Conservation (phyloP, 2,329 filamentous ascomycete species). For the Verruconis gallopava region DNA sequence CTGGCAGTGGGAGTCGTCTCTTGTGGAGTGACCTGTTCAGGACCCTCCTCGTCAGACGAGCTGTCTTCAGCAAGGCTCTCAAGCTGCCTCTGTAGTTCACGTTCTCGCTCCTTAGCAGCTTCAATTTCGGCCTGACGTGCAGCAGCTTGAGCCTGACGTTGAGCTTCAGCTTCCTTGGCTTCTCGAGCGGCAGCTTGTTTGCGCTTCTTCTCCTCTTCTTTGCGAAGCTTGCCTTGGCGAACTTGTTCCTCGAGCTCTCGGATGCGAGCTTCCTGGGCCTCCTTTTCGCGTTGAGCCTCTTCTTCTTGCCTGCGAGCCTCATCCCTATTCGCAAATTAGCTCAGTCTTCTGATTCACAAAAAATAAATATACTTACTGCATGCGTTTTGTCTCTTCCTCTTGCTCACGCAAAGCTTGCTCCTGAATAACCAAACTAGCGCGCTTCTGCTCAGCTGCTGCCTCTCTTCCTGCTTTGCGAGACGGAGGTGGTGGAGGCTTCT, state of each 20-base stretch:
- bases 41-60: conserved; percentile 68
- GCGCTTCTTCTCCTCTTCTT: conserved; percentile 86
- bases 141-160: conserved; percentile 42
- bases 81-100: conserved; percentile 77
- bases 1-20: conserved; percentile 46
- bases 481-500: conserved; percentile 43
- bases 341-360: too few species aligned
- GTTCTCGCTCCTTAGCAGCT: conserved; percentile 75
- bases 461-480: conserved; percentile 55
- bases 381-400: conserved; percentile 45
- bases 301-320: conserved; percentile 64
- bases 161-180: conserved; percentile 76
- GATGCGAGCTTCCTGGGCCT: conserved; percentile 69
- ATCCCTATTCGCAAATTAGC: too few species aligned
- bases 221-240: conserved; percentile 82
- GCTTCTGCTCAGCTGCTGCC: conserved; percentile 14
- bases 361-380: conserved; percentile 67
- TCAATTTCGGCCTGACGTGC: conserved; percentile 85
- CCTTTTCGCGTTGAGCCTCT: conserved; percentile 65
- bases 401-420: conserved; percentile 37
- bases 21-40: conserved; percentile 53
- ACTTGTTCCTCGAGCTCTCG: conserved; percentile 90
- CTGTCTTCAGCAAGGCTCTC: conserved; percentile 67
- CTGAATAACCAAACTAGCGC: not conserved
- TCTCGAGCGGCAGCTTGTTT: conserved; percentile 82